Conservation (phyloP, 345 rosid genomes). For the Melastoma malabathricum region DNA sequence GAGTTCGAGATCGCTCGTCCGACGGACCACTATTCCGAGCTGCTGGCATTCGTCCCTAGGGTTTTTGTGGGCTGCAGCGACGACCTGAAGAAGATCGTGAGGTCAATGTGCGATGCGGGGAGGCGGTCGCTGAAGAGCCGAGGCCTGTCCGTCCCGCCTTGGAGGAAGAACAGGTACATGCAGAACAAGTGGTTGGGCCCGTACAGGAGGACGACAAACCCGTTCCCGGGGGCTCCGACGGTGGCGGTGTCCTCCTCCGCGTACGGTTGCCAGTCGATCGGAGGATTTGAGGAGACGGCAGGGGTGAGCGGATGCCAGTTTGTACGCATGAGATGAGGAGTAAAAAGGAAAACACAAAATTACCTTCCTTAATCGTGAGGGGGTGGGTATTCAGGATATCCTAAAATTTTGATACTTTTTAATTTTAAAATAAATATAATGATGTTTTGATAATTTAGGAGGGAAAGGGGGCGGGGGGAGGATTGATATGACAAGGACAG, state of each 20-base stretch:
- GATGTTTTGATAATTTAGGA: no score
- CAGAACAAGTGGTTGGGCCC: constrained; percentile 79
- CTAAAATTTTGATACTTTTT: no score
- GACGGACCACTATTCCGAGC: constrained; percentile 35
- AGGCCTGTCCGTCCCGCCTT: constrained; percentile 63
- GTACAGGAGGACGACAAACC: constrained; percentile 45
- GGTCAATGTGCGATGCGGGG: constrained; percentile 45
- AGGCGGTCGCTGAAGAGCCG: constrained; percentile 48
- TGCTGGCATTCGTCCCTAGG: constrained; percentile 32
- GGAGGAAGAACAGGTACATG: constrained; percentile 91
- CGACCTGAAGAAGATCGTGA: constrained; percentile 47
- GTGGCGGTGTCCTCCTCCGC: constrained; percentile 9
- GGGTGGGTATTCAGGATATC: no score
- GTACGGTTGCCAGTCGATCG: no score
- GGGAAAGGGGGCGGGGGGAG: no score
- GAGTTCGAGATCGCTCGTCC: constrained; percentile 88
- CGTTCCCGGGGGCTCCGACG: constrained; percentile 18
- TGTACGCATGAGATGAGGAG: constrained; percentile 8
- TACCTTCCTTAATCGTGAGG: no score
- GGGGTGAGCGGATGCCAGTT: constrained; percentile 5
- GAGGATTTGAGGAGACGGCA: no score
- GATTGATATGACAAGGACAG: no score
- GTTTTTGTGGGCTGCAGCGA: constrained; percentile 50
- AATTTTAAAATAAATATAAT: no score
- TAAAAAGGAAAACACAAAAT: no score